Evolutionary conservation across 225 moss, liverwort and hornwort species (phyloP), one percentile per base, ranked within the genome.

Genomic region (Sphagnum contortum): DNA sequence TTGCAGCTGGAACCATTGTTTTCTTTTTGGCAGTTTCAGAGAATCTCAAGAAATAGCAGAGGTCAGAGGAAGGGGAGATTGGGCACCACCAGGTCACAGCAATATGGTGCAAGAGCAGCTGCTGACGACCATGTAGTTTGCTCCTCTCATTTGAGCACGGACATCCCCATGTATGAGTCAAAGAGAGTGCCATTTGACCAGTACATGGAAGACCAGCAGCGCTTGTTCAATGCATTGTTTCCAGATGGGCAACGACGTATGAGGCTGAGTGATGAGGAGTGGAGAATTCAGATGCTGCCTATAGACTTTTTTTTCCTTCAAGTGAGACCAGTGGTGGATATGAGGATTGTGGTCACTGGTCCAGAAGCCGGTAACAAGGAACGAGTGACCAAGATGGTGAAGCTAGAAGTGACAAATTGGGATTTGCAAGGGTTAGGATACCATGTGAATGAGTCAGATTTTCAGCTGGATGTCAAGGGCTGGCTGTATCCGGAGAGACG

Each of bases 271-370:
- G 72, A 80, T 49, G 79, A 80, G 59, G 79, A 80, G 54, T 80
- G 79, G 79, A 74, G 79, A 44, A 79, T 79, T 59, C 75, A 75
- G 60, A 79, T 80, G 79, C 75, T 75, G 12, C 79, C 79, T 4
- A 62, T 80, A 5, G 59, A 80, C 29, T 72, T 80, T 56, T 70
- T 75, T 55, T 72, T 72, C 55, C 11, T 80, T 55, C 66, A 71
- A 9, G 79, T 70, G 45, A 75, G 72, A 51, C 79, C 79, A 12
- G 75, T 80, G 5, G 69, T 80, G 47, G 79, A 80, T 8, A 80
- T 80, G 79, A 71, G 79, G 8, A 62, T 80, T 60, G 70, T 66
- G 50, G 46, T 80, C 6, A 70, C 69, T 62, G 69, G 72, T 9
- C 46, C 66, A 45, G 52, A 52, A 2, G 13, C 12, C 10, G 63